Base-by-base conservation (phyloP, 148 eudicot genomes). In the Suaeda aralocaspica region DNA sequence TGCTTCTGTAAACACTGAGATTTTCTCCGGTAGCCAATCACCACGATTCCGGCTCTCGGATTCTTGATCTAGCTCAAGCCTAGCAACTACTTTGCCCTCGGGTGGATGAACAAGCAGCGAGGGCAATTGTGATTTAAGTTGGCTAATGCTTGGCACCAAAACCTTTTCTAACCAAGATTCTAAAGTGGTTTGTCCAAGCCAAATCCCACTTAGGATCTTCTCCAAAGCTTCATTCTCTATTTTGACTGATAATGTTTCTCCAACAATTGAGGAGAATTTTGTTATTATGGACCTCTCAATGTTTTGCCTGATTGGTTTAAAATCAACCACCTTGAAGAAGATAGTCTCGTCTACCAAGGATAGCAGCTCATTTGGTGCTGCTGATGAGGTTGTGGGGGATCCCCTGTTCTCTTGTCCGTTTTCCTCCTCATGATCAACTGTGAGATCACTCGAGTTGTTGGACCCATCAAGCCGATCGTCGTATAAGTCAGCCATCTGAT, bases 371-470 rank as follows among this genome's bases (percentile, higher is more conserved):
- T 71, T 69, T 16, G 86, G 88, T 15, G 86, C 79, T 5, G 86
- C 49, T 8, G 81, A 66, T 24, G 81, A 74, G 34, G 85, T 76
- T 29, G 88, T 72, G 12, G 88, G 63, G 53, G 83, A 81, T 15
- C 39, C 79, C 66, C 78, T 76, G 60, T 64, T 79, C 14, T 70
- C 84, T 7, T 75, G 82, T 21, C 76, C 73, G 15, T 57, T 78
- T 12, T 87, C 90, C 30, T 83, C 87, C 66, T 87, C 98, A 4
- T 85, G 87, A 57, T 93, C 98, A 2, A 79, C 69, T 5, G 96
- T 89, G n/a, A 94, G 82, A 56, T 94, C 96, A 31, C 96, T 90
- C n/a, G 95, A 88, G 42, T 84, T 82, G 74, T 74, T 73, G 14
- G 93, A 92, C 9, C 94, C 94, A 16, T 89, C 96, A 0, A 83